phyloP scores from a whole-genome alignment of 2,329 filamentous ascomycete species.

The Aureobasidium uvarum region DNA sequence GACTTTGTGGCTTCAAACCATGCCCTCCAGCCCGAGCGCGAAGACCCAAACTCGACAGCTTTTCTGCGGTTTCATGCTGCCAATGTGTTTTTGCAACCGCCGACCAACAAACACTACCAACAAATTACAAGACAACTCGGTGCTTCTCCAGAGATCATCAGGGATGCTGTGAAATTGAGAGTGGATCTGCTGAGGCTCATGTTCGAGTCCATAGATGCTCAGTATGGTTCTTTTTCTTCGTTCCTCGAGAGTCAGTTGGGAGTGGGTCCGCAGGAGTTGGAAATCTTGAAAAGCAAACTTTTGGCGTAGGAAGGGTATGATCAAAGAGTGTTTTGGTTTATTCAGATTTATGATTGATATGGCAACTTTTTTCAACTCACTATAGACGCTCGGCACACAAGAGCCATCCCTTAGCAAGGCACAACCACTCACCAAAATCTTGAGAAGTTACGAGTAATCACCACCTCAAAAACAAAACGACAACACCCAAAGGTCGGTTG shows the following conservation, averaged over 20 bases:
- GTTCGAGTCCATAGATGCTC: not conserved
- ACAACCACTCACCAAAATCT: too few species aligned
- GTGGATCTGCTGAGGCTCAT: conserved; percentile 31
- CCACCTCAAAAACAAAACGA: too few species aligned
- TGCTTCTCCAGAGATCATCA: conserved; percentile 39
- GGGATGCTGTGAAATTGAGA: conserved; percentile 35
- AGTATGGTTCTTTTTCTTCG: not conserved
- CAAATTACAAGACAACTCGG: conserved; percentile 34
- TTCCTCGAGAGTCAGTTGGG: not conserved
- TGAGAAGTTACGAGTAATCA: too few species aligned
- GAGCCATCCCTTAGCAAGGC: too few species aligned
- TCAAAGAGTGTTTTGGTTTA: too few species aligned
- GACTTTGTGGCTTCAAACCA: conserved; percentile 8
- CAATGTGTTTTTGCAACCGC: conserved; percentile 2
- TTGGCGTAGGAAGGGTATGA: not conserved
- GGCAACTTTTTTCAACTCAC: too few species aligned
- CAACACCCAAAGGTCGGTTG: too few species aligned
- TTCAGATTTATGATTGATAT: too few species aligned
- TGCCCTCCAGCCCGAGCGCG: not conserved
- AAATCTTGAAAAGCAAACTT: not conserved
- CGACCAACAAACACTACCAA: not conserved
- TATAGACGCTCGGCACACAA: too few species aligned
- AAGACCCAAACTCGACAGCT: not conserved
- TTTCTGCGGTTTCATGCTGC: not conserved
- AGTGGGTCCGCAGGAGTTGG: conserved; percentile 39